Base-by-base conservation (phyloP, 768 basidiomycete species). In the Suillus cothurnatus region DNA sequence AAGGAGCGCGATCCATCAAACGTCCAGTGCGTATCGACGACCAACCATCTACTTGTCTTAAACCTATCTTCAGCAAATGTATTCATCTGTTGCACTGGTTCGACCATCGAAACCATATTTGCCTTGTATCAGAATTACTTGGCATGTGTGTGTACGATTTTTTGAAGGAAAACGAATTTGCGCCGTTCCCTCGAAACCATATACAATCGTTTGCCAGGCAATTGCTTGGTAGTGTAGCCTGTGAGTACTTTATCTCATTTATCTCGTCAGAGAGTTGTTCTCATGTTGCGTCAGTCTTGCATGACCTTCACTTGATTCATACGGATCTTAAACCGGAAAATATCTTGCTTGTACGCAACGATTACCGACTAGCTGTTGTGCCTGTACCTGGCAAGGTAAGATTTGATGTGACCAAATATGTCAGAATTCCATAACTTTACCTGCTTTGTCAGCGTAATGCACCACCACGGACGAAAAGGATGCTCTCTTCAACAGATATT, bases 321-420 rank as follows among this genome's bases (percentile, higher is more conserved):
- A 99, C 97, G 43, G 97, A 99, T 82, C 86, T 99, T 61, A 99
- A 99, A 79, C 97, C 97, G 38, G 97, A 99, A 82, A 99, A 99
- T 76, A 99, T 99, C 61, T 84, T 99, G 31, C 87, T 99, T 61
- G 95, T 97, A 23, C 86, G 89, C 75, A 96, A 93, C 72, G 88
- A 91, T 67, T 91, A 86, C 78, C 85, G 83, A 71, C 80, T 84
- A 36, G 80, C 86, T 17, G 81, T 85, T 64, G 80, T 93, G 49
- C 79, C 85, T 45, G 81, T 86, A 53, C 82, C 88, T 45, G 87
- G 88, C 63, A 93, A 91, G 84, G 92, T 89, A 75, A 59, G 67
- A 28, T 45, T 63, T 60, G 53, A 55, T 31, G 53, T 53, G 34
- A 47, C 64, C 56, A 43, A 15, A 50, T 31, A 31, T 64, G 56